phyloP scores from a whole-genome alignment of 306 rosid genomes.

The Fagus sylvatica region DNA sequence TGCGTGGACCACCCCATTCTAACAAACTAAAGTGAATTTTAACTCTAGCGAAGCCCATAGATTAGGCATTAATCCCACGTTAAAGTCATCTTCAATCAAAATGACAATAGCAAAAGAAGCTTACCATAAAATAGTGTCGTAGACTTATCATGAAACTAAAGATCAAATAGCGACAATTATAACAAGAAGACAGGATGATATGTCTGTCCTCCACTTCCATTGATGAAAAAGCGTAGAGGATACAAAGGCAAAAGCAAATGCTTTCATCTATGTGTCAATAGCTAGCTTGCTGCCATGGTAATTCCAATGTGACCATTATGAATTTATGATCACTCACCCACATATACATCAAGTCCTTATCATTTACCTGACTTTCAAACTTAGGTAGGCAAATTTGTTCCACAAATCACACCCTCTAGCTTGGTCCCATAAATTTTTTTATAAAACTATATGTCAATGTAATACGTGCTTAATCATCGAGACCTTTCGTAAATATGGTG shows the following conservation, averaged over 20 bases:
- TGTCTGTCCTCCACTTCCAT: conserved; percentile 33
- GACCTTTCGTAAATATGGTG: background rate
- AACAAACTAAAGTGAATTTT: background rate
- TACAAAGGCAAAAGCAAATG: conserved; percentile 16
- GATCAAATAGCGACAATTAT: conserved; percentile 36
- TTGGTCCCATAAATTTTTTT: conserved; percentile 10
- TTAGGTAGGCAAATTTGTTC: conserved; percentile 8
- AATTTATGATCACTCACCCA: background rate
- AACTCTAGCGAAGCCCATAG: background rate
- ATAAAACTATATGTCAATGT: background rate
- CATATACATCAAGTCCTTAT: background rate
- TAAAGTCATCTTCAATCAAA: background rate
- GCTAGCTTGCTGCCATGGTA: background rate
- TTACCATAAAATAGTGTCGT: conserved; percentile 24
- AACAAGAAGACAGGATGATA: conserved; percentile 37
- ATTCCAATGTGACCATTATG: background rate
- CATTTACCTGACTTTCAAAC: conserved; percentile 20
- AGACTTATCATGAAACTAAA: conserved; percentile 31
- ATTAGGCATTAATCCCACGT: background rate
- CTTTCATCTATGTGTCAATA: background rate
- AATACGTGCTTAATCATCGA: background rate
- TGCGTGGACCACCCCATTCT: background rate
- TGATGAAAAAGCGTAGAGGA: conserved; percentile 17
- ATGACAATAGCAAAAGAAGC: conserved; percentile 10
- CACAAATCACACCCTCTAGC: conserved; percentile 5